phyloP scores from a whole-genome alignment of 2,329 filamentous ascomycete species.

The Periglandula ipomoeae region DNA sequence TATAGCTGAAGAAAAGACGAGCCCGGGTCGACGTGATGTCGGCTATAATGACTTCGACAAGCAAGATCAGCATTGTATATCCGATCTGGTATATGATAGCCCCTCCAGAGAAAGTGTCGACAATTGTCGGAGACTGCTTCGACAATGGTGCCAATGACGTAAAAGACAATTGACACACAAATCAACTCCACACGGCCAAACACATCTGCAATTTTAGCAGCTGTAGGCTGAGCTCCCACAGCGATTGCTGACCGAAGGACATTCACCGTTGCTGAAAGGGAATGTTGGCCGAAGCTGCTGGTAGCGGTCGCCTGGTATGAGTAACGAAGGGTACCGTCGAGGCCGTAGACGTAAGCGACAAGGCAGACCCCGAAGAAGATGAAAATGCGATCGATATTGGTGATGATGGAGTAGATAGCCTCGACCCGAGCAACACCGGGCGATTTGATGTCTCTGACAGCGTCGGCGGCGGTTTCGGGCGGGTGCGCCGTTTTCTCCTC shows the following conservation, averaged over 20 bases:
- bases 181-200: constrained; percentile 56
- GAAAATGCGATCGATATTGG: constrained; percentile 39
- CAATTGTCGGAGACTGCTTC: constrained; percentile 48
- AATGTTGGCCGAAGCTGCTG: constrained; percentile 39
- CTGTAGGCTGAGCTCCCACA: constrained; percentile 48
- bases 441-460: constrained; percentile 25
- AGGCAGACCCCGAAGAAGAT: constrained; percentile 55
- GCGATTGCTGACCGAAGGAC: constrained; percentile 50
- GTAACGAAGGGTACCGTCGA: constrained; percentile 48
- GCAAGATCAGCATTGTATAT: constrained; percentile 49
- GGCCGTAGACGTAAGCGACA: constrained; percentile 53
- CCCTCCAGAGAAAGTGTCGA: constrained; percentile 41
- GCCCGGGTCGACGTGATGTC: constrained; percentile 60
- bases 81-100: constrained; percentile 59
- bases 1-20: constrained; percentile 52
- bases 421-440: constrained; percentile 53
- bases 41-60: constrained; percentile 55
- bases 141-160: constrained; percentile 44
- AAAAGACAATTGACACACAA: constrained; percentile 39
- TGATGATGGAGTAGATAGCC: constrained; percentile 44
- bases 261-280: constrained; percentile 47
- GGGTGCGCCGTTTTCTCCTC: constrained; percentile 1
- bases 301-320: constrained; percentile 49
- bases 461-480: constrained; percentile 16
- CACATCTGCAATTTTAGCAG: constrained; percentile 56